Conservation (phyloP, 805 yeast genomes). For the Spathaspora hagerdaliae region DNA sequence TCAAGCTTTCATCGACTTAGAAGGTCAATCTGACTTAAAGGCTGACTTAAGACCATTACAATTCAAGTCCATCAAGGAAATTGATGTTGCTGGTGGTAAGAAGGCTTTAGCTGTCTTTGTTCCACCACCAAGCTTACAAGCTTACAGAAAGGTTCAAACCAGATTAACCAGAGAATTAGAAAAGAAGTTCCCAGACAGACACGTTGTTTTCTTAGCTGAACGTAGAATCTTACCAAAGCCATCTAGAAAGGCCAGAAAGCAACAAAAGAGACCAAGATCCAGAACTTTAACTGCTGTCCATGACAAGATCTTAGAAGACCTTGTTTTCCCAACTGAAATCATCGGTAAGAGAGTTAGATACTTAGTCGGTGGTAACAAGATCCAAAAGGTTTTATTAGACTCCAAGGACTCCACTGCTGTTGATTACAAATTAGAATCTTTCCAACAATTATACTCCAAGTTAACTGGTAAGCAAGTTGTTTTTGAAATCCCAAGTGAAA, state of each 20-base stretch:
- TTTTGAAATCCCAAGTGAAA: constrained; percentile 75
- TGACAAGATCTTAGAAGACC: constrained; percentile 97
- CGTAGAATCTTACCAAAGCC: constrained; percentile 99
- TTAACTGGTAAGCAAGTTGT: constrained; percentile 99
- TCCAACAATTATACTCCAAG: constrained; percentile 97
- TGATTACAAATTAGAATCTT: constrained; percentile 98
- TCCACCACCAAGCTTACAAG: constrained; percentile 90
- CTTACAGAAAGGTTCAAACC: constrained; percentile 96
- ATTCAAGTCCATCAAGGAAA: constrained; percentile 97
- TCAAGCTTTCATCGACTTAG: constrained; percentile 96
- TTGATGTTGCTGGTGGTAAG: constrained; percentile 97
- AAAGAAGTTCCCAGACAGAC: constrained; percentile 99
- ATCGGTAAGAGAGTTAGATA: constrained; percentile 99
- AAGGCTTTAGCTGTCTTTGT: constrained; percentile 97
- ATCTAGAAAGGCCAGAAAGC: constrained; percentile 88
- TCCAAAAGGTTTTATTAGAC: constrained; percentile 96
- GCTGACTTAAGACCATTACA: constrained; percentile 98
- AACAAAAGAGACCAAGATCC: constrained; percentile 99
- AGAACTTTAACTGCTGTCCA: constrained; percentile 99
- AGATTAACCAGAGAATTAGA: constrained; percentile 99
- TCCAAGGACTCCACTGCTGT: constrained; percentile 95
- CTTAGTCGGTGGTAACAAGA: constrained; percentile 98
- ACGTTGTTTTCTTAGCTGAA: constrained; percentile 98
- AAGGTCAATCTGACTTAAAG: constrained; percentile 93
- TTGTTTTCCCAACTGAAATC: constrained; percentile 99